Base-by-base conservation (phyloP, 306 rosid genomes). In the Corylus americana region DNA sequence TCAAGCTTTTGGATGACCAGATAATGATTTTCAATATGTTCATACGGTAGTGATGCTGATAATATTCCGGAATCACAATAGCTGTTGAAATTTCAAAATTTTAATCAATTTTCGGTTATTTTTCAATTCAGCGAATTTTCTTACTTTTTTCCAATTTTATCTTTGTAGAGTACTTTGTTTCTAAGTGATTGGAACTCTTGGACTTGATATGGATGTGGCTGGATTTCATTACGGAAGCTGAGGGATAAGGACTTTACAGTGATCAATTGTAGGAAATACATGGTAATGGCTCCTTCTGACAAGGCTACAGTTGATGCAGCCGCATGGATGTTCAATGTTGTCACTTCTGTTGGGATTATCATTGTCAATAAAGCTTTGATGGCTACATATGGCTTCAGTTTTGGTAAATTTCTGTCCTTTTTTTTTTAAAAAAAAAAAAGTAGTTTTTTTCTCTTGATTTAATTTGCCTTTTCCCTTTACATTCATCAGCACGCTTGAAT, bases 321-420 rank as follows among this genome's bases (percentile, higher is more conserved):
- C 55, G 91, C 98, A 42, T 92, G 97, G 98, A 82, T 89, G 96
- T 92, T 94, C 89, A 94, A 94, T 61, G 94, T 89, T 79, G 98
- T 92, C 72, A 89, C 98, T 14, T 94, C 98, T 62, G 97, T 94
- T 83, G 98, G 98, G 82, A 74, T 92, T 57, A 94, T 94, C 81
- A 79, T 94, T 71, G 97, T 89, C 78, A 94, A 93, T 83, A 93
- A 93, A 89, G 93, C 98, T 74, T 89, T 92, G 75, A 94, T 94
- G 98, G 97, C 90, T 35, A 80, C 89, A 11, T 92, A 94, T 74
- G 96, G 92, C 80, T 94, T 92, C 87, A 90, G 96, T 85, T 94
- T 92, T 86, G 98, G 98, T 94, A 86, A 71, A 42, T 69, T 72
- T 31, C 45, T 77, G 45, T 5, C 5, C 45, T 66, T 25, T 53